phyloP scores from a whole-genome alignment of 805 yeast genomes.

The Hanseniaspora jakobsenii region DNA sequence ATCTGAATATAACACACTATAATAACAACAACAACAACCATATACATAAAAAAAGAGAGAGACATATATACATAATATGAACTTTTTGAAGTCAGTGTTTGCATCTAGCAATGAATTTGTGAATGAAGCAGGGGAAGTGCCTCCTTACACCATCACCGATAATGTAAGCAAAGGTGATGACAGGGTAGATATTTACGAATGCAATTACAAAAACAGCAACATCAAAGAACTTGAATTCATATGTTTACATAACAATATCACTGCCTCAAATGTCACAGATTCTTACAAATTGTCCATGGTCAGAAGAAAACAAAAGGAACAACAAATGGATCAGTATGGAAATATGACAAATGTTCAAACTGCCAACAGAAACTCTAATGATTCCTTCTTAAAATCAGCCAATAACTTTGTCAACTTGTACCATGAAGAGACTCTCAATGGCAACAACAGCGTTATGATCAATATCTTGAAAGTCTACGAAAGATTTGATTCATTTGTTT shows the following conservation, averaged over 20 bases:
- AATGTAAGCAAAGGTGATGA: constrained; percentile 6
- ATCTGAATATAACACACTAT: too few species aligned
- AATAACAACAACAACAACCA: too few species aligned
- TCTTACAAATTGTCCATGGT: constrained; percentile 7
- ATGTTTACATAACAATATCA: constrained; percentile 12
- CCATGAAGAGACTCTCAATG: constrained; percentile 10
- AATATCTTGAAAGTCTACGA: constrained; percentile 13
- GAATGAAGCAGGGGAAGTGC: constrained; percentile 13
- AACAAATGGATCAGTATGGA: constrained; percentile 15
- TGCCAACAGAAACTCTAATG: not conserved
- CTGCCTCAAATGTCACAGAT: constrained; percentile 7
- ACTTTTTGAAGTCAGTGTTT: constrained; percentile 13
- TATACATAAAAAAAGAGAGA: too few species aligned
- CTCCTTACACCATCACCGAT: constrained; percentile 4
- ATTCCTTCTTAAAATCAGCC: constrained; percentile 8
- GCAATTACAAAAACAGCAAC: constrained; percentile 11
- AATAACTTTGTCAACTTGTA: constrained; percentile 6
- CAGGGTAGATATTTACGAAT: not conserved
- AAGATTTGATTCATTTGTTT: constrained; percentile 14
- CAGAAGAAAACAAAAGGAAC: constrained; percentile 1
- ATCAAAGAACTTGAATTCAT: constrained; percentile 13
- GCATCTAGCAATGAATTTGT: constrained; percentile 12
- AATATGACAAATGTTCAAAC: too few species aligned
- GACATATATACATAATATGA: too few species aligned
- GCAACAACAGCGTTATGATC: constrained; percentile 9